Base-by-base conservation (phyloP, 441 rosid genomes). In the Brassica balearica region DNA sequence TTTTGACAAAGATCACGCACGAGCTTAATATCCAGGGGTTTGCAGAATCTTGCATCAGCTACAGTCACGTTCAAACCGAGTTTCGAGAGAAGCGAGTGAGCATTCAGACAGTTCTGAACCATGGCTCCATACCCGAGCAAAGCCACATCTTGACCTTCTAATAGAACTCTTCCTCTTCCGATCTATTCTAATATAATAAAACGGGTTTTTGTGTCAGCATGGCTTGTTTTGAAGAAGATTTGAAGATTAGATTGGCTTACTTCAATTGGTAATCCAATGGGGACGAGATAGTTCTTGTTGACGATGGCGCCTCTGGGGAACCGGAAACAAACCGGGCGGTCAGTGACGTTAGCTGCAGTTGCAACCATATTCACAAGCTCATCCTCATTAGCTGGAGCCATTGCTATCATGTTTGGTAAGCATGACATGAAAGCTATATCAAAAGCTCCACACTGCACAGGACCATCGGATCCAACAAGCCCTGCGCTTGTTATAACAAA, bases 41-140 rank as follows among this genome's bases (percentile, higher is more conserved):
- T 95, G 90, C 98, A 93, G 79, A 95, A 95, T 76, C 97, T 90
- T 71, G 99, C 97, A 85, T 95, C 93, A 7, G 98, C 99, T 68
- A 93, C 97, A 0, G 97, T 95, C 77, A 90, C 96, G 72, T 87
- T 87, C 61, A 93, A 80, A 14, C 96, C 97, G 41, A 89, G 95
- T 79, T 87, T 88, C 1, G 88, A 87, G 72, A 95, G 97, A 69
- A 95, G 96, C 64, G 90, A 81, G 55, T 80, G 86, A 61, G 99
- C 99, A 84, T 87, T 91, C 36, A 91, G 82, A 83, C 99, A 95
- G 76, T 95, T 93, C 83, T 88, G 97, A 83, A 95, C 97, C 98
- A 90, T 91, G 53, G 92, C 87, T 20, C 98, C 99, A 69, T 91
- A 95, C 14, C 99, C 98, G 68, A 95, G 93, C 65, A 95, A 85